A percentile compares a stretch with the other conserved stretches of the same genome.
Conservation (phyloP, 257 asterid species). For the Asclepias syriaca region DNA sequence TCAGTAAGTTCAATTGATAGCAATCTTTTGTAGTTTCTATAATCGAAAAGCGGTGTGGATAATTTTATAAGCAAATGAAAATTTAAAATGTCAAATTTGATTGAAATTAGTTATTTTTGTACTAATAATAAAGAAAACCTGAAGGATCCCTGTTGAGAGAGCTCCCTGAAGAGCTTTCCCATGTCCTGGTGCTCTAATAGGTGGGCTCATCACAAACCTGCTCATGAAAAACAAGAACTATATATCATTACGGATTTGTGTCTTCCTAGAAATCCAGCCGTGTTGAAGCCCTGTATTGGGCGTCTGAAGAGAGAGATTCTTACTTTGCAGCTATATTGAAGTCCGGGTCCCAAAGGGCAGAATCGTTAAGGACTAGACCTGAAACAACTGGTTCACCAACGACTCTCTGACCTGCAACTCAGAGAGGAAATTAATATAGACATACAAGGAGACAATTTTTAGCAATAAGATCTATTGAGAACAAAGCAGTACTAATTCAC, state of each 20-base stretch:
- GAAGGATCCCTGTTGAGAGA: constrained; percentile 77
- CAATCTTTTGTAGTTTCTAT: constrained; percentile 2
- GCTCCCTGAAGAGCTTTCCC: constrained; percentile 97
- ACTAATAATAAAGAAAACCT: constrained; percentile 36
- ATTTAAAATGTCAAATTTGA: not conserved
- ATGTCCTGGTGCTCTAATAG: constrained; percentile 88
- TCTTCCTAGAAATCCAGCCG: constrained; percentile 8
- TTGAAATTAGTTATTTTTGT: not conserved
- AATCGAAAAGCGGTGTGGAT: not conserved
- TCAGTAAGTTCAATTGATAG: constrained; percentile 6
- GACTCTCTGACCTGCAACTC: constrained; percentile 79
- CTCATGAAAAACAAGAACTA: constrained; percentile 4
- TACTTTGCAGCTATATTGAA: constrained; percentile 82
- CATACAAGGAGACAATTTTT: not conserved
- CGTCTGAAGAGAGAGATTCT: constrained; percentile 15
- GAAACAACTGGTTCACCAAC: constrained; percentile 94
- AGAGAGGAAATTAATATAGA: not conserved
- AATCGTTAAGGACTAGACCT: constrained; percentile 76
- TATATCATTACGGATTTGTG: not conserved
- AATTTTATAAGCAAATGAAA: not conserved
- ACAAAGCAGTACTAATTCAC: not conserved
- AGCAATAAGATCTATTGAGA: not conserved
- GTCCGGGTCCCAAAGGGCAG: constrained; percentile 88
- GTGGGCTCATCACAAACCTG: constrained; percentile 98
- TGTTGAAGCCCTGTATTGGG: not conserved